Evolutionary conservation across 345 rosid species (phyloP).

Genomic region (Gossypium raimondii): DNA sequence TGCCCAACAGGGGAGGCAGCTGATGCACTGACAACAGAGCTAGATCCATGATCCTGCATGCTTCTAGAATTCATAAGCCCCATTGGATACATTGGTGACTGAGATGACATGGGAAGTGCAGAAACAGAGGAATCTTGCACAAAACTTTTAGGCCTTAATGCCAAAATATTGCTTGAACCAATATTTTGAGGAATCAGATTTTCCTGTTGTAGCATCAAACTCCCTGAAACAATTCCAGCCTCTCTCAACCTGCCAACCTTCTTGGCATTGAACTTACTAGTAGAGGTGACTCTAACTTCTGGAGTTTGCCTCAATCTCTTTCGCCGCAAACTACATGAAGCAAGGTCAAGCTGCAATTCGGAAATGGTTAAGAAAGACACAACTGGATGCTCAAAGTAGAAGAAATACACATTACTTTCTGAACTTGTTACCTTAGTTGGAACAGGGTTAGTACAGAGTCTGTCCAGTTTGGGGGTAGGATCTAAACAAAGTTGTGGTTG

Average conservation of each 20-base stretch:
- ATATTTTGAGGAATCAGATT: slow-evolving; percentile 53
- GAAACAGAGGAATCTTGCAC: slow-evolving; percentile 48
- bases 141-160: slow-evolving; percentile 53
- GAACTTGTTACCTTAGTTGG: slow-evolving; percentile 48
- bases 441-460: slow-evolving; percentile 52
- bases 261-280: slow-evolving; percentile 64
- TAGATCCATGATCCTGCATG: slow-evolving; percentile 61
- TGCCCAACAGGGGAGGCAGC: slow-evolving; percentile 63
- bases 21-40: slow-evolving; percentile 37
- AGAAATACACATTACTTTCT: neutral
- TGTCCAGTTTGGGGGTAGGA: slow-evolving; percentile 85
- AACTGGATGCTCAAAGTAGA: slow-evolving; percentile 7
- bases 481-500: slow-evolving; percentile 89
- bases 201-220: slow-evolving; percentile 47
- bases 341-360: slow-evolving; percentile 65
- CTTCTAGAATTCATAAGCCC: slow-evolving; percentile 52
- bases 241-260: slow-evolving; percentile 49
- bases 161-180: slow-evolving; percentile 41
- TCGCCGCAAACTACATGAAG: slow-evolving; percentile 50
- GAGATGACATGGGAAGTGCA: slow-evolving; percentile 43
- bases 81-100: slow-evolving; percentile 53
- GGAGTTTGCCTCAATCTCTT: slow-evolving; percentile 70
- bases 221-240: slow-evolving; percentile 44
- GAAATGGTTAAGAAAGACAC: slow-evolving; percentile 14
- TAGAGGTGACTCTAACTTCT: slow-evolving; percentile 56